Base-by-base conservation (phyloP, 106 monocot genomes). In the Phalaenopsis equestris region DNA sequence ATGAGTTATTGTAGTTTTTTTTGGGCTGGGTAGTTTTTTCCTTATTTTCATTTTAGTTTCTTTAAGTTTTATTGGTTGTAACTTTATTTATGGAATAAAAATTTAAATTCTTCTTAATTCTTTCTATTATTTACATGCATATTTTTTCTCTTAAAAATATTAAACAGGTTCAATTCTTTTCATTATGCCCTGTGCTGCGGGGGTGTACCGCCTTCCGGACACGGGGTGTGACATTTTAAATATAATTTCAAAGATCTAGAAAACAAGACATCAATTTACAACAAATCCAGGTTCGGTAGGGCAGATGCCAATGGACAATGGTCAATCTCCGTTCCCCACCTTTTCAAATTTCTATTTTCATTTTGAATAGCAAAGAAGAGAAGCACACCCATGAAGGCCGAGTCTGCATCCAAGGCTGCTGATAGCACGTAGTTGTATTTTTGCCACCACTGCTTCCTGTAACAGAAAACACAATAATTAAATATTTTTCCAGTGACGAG, bases 321-420 rank as follows among this genome's bases (percentile, higher is more conserved):
- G 78, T 95, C 95, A 8, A 92, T 30, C 19, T 87, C 86, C 0
- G 92, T 87, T 7, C 95, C 95, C 95, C 95, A 95, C 95, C 95
- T 92, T 7, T 82, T 76, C 61, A 95, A 55, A 73, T 90, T 90
- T 7, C 48, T 78, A 11, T 86, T 83, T 56, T 83, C 78, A 49
- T 86, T 95, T 78, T 95, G 95, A 5, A 95, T 86, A 3, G 92
- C 84, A 48, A 92, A 92, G 84, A 90, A 95, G 8, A 95, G 81
- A 5, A 95, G 87, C 52, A 95, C 95, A 0, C 89, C 95, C 95
- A 92, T 95, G 90, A 90, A 92, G 9, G 95, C 95, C 0, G 95
- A 92, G 17, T 92, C 95, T 0, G 95, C 95, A 55, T 95, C 92
- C n/a, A 92, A 81, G 8, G 95, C 90, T 4, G 90, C 95, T 17